A percentile compares a stretch with the other conserved stretches of the same genome.
Conservation (phyloP, 257 asterid genomes). For the Ilex aquifolium region DNA sequence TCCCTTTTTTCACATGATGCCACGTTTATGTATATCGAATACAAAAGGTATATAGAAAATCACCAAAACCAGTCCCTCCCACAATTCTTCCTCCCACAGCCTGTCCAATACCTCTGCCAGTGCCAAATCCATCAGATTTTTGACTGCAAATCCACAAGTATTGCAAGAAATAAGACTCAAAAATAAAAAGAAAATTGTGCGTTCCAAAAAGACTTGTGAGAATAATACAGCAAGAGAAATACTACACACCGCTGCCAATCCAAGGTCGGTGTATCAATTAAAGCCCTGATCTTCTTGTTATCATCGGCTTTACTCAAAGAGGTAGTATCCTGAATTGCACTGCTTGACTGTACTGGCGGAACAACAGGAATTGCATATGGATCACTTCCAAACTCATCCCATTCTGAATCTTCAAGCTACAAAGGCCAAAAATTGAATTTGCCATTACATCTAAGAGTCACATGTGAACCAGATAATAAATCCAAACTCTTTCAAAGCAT, state of each 20-base stretch:
- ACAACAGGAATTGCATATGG: conserved; percentile 76
- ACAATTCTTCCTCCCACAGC: conserved; percentile 80
- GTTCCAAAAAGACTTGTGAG: background rate
- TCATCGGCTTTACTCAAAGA: conserved; percentile 79
- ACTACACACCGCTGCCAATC: conserved; percentile 88
- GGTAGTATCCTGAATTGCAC: conserved; percentile 52
- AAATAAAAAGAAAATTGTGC: background rate
- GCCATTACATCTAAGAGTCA: background rate
- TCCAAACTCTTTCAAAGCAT: no score
- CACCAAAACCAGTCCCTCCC: conserved; percentile 93
- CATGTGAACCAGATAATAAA: no score
- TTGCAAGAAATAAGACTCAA: conserved; percentile 14
- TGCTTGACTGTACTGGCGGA: conserved; percentile 38
- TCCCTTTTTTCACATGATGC: no score
- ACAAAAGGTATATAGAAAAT: conserved; percentile 8
- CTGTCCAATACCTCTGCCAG: conserved; percentile 87
- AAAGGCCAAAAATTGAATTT: conserved; percentile 19
- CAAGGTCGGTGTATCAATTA: conserved; percentile 89
- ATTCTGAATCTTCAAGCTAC: conserved; percentile 82
- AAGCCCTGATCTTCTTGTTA: conserved; percentile 88
- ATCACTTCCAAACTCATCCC: conserved; percentile 95
- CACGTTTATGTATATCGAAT: background rate
- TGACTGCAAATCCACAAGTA: conserved; percentile 39
- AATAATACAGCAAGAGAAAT: conserved; percentile 2
- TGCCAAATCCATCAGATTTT: conserved; percentile 73